Conservation (phyloP, 208 protist genomes). For the Acanthamoeba royreba region DNA sequence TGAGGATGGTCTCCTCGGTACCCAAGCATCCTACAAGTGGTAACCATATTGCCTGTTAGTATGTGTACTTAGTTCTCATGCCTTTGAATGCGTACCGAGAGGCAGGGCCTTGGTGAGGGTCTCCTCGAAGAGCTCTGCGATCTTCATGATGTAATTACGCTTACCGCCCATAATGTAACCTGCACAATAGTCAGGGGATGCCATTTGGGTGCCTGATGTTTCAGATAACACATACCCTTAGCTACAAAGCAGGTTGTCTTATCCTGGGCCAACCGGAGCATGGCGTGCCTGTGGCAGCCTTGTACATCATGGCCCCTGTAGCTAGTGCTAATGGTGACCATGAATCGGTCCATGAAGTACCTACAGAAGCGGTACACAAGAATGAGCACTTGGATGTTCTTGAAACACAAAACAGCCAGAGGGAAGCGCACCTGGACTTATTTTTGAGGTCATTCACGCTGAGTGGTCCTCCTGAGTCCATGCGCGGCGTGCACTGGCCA, state of each 20-base stretch:
- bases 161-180: background rate
- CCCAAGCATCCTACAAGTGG: background rate
- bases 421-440: background rate
- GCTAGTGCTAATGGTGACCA: background rate
- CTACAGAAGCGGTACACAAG: background rate
- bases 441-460: background rate
- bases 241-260: background rate
- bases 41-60: no score
- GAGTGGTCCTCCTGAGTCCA: background rate
- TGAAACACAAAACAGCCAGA: background rate
- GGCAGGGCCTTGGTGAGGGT: background rate
- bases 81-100: background rate
- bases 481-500: background rate
- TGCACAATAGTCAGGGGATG: background rate
- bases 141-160: background rate
- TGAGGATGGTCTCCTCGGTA: constrained; percentile 30
- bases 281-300: background rate
- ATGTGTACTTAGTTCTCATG: no score
- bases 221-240: background rate
- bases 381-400: background rate
- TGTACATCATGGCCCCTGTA: background rate
- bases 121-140: constrained; percentile 7
- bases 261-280: background rate
- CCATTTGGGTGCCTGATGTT: no score
- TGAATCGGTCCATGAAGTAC: constrained; percentile 40